Evolutionary conservation across 768 basidiomycete species (phyloP).

Genomic region (Stropharia rugosoannulata): DNA sequence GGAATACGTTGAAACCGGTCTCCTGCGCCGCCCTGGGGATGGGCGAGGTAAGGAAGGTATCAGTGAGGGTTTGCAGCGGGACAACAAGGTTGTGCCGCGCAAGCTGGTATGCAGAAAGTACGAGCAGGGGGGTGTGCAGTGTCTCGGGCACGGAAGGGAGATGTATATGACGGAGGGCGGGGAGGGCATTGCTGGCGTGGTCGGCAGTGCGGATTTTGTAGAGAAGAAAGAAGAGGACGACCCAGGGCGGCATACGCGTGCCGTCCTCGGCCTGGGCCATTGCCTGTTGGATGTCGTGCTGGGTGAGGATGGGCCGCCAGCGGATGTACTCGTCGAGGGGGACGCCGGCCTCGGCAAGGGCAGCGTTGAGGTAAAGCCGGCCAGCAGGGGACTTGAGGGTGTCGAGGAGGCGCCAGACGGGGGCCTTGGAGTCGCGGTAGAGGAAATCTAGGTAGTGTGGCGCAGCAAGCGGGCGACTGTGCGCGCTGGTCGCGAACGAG

Average conservation of each 20-base stretch:
- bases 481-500: background rate
- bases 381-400: slow-evolving; percentile 29
- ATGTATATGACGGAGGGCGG: slow-evolving; percentile 43
- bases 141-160: slow-evolving; percentile 28
- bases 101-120: slow-evolving; percentile 47
- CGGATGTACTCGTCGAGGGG: slow-evolving; percentile 33
- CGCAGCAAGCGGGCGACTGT: slow-evolving; percentile 20
- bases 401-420: slow-evolving; percentile 41
- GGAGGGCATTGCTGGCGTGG: slow-evolving; percentile 43
- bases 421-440: slow-evolving; percentile 31
- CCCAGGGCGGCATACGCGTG: slow-evolving; percentile 33
- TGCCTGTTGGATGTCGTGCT: slow-evolving; percentile 32
- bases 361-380: slow-evolving; percentile 21
- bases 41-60: slow-evolving; percentile 36
- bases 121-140: slow-evolving; percentile 43
- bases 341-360: slow-evolving; percentile 31
- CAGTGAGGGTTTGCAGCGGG: slow-evolving; percentile 43
- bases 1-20: slow-evolving; percentile 50
- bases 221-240: slow-evolving; percentile 47
- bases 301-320: slow-evolving; percentile 37
- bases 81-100: slow-evolving; percentile 47
- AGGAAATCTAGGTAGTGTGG: slow-evolving; percentile 34
- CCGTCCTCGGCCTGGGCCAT: slow-evolving; percentile 17
- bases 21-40: slow-evolving; percentile 1
- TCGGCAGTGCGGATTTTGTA: slow-evolving; percentile 43